Base-by-base conservation (phyloP, 768 basidiomycete species). In the Mycena venus region DNA sequence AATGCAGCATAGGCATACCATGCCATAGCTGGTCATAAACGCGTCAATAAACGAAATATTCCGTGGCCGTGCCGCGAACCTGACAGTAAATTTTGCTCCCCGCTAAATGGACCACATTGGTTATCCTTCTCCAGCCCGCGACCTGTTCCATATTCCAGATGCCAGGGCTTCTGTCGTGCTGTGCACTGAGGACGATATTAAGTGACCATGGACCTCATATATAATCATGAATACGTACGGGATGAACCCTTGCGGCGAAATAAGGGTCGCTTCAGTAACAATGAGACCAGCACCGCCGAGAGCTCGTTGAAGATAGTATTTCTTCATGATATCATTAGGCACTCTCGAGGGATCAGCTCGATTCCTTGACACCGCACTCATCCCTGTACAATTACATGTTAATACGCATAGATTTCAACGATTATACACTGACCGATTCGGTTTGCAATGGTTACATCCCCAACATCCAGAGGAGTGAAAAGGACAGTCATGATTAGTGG, bases 71-170 rank as follows among this genome's bases (percentile, higher is more conserved):
- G 3, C 11, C 32, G 53, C 78, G 42, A 53, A 85, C 84, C 83
- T 91, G 90, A 55, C 80, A 78, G 56, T 87, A 88, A 23, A 90
- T 87, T 29, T 81, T 74, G 9, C 85, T 83, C 10, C 87, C 88
- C 42, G 84, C 86, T 10, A 79, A 77, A 75, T 91, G 89, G 10
- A 91, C 87, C 2, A 83, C 84, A 59, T 88, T 87, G 1, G 83
- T 86, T 60, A 91, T 81, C 58, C 83, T 85, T 72, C 84, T 88
- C 88, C 89, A 90, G 4, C 79, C 88, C 21, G 75, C 74, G 12
- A 87, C 81, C 70, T 89, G 88, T 36, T 86, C 84, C 12, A 82
- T 74, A 70, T 79, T 86, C 87, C 88, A 89, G 31, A 89, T 85
- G 6, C 89, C 89, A 17, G 88, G 88, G 1, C 85, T 85, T 74